These are phyloP conservation scores for Aegilops speltoides DNA, from an alignment of 176 grass and related monocot genomes.

Conservation along the genomic window DNA sequence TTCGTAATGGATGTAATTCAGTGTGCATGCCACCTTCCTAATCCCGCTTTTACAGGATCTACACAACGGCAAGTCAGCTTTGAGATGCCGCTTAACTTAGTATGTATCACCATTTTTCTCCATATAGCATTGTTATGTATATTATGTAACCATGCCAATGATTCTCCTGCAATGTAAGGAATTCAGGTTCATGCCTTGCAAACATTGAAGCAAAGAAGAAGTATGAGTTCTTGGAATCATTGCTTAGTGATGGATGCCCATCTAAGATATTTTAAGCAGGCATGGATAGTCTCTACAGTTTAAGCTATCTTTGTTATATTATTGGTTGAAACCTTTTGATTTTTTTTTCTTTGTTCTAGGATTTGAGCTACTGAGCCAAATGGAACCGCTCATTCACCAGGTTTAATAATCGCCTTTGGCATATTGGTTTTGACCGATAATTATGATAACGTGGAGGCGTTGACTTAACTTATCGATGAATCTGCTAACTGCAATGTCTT, in stretches of 20 bases:
- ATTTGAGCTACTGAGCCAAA: slow-evolving; percentile 84
- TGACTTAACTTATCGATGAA: slow-evolving; percentile 16
- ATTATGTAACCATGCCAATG: slow-evolving; percentile 25
- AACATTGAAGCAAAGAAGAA: slow-evolving; percentile 97
- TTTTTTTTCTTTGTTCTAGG: slow-evolving; percentile 53
- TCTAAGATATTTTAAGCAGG: slow-evolving; percentile 99
- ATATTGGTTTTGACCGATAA: slow-evolving; percentile 27
- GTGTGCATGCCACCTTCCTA: slow-evolving; percentile 14
- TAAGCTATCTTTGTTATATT: slow-evolving; percentile 24
- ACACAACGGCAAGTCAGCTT: slow-evolving; percentile 86
- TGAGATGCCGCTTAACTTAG: slow-evolving; percentile 92
- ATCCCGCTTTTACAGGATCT: slow-evolving; percentile 69
- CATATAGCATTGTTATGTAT: slow-evolving; percentile 25
- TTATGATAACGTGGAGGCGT: neutral
- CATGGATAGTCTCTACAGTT: slow-evolving; percentile 33
- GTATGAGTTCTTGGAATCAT: slow-evolving; percentile 94
- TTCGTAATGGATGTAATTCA: slow-evolving; percentile 21
- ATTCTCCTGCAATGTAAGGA: slow-evolving; percentile 45
- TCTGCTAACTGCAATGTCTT: slow-evolving; percentile 41
- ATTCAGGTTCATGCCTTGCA: slow-evolving; percentile 84
- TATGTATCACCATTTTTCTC: slow-evolving; percentile 52
- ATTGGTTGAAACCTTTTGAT: slow-evolving; percentile 31
- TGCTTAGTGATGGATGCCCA: slow-evolving; percentile 98
- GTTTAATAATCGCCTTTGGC: slow-evolving; percentile 29
- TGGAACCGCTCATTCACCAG: slow-evolving; percentile 98